Evolutionary conservation across 352 stramenopile species (phyloP), one percentile per base, ranked within the genome.

Genomic region (Globisporangium ultimum): DNA sequence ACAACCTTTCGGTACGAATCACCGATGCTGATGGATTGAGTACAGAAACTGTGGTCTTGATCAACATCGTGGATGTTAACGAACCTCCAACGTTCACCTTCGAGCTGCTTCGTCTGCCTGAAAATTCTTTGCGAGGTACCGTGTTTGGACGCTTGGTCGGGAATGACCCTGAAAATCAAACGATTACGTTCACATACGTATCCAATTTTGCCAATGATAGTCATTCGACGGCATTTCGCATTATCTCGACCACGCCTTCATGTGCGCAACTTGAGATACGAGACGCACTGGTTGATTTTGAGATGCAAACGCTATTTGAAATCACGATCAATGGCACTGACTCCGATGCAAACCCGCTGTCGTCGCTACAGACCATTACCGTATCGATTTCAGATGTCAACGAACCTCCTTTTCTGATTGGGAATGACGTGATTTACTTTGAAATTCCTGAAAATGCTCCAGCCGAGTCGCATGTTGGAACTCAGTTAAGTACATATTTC

Each of bases 131-230:
- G 22, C 64, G 57, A 41, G 75, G 78, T 32, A 79, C 78, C 5
- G 48, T 83, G 7, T 38, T 88, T 13, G 71, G 60, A 14, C n/a
- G 61, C 2, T 20, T 88, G 2, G 55, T 53, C 48, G 75, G 68
- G 2, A 71, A 61, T 15, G 78, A 88, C 54, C 75, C 78, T 17
- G 78, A 88, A 52, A 88, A 85, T 20, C 61, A 80, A 22, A 80
- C 70, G 1, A 52, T 84, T 0, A 55, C 52, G 14, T 87, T 74
- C 40, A 48, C 63, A 1, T 74, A 74, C 41, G 45, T 45, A 1
- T 77, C 72, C 3, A 71, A 49, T 4, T 70, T 80, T 14, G 57
- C 18, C 15, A 51, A 36, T 34, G 56, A 71, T 8, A 40, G 20
- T 6, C 63, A 73, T 13, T 58, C 14, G 17, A 67, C 48, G 18